Conservation (phyloP, 768 basidiomycete species). For the Polyporus arcularius region DNA sequence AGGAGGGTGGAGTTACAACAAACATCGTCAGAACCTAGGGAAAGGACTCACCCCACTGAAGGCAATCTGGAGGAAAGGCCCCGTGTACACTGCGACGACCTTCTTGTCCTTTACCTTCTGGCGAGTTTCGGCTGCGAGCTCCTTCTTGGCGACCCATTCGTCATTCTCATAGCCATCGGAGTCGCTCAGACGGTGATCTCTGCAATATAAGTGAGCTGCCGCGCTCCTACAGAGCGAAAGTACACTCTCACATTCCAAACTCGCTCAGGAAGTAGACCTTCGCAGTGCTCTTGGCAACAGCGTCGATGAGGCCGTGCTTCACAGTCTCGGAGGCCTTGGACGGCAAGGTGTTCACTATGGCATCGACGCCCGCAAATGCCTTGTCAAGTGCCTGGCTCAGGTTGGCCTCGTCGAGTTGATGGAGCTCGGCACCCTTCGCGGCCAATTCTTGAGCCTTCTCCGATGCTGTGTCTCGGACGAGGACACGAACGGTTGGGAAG, state of each 20-base stretch:
- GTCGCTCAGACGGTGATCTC: not conserved
- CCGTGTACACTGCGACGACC: slow-evolving; percentile 20
- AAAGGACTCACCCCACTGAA: slow-evolving; percentile 12
- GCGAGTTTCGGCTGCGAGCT: not conserved
- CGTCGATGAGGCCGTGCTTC: slow-evolving; percentile 1
- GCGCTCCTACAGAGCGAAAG: not conserved
- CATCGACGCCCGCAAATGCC: slow-evolving; percentile 24
- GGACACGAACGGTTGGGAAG: slow-evolving; percentile 20
- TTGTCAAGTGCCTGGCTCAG: not conserved
- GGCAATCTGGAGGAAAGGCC: slow-evolving; percentile 20
- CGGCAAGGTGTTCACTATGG: slow-evolving; percentile 20
- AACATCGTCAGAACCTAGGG: not conserved
- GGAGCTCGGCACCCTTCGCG: slow-evolving; percentile 19
- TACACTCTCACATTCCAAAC: not conserved
- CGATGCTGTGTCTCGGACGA: slow-evolving; percentile 20
- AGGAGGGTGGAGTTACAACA: not conserved
- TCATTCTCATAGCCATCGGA: slow-evolving; percentile 9
- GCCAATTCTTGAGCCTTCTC: slow-evolving; percentile 13
- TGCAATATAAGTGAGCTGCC: not conserved
- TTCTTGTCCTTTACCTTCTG: slow-evolving; percentile 11
- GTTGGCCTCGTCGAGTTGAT: slow-evolving; percentile 5
- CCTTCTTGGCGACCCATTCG: slow-evolving; percentile 11
- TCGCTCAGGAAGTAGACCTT: not conserved
- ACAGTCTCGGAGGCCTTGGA: not conserved
- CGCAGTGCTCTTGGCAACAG: not conserved